A percentile compares a stretch with the other conserved stretches of the same genome.
These are phyloP conservation scores for Dendrobium chrysotoxum DNA, from an alignment of 106 monocot species.

Conservation along the genomic window DNA sequence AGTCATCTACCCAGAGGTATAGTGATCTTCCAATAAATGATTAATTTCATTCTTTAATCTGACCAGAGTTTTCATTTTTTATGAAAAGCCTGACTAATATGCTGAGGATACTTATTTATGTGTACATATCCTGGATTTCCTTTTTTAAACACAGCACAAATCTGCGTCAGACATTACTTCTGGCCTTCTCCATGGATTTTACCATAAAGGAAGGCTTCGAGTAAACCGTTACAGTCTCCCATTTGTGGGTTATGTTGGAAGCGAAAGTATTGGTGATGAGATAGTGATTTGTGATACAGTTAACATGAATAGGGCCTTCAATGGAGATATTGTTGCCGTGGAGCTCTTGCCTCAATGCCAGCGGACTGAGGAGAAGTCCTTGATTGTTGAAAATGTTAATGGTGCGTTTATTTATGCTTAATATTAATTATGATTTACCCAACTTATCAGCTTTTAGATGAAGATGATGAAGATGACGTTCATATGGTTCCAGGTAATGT, in stretches of 20 bases:
- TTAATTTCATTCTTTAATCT: no score
- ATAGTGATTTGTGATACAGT: slow-evolving; percentile 68
- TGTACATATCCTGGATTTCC: slow-evolving; percentile 1
- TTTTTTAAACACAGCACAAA: slow-evolving; percentile 64
- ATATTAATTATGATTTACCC: neutral
- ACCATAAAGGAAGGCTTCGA: slow-evolving; percentile 94
- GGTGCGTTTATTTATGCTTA: slow-evolving; percentile 34
- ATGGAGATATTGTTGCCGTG: slow-evolving; percentile 96
- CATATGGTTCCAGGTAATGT: slow-evolving; percentile 81
- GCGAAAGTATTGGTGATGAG: slow-evolving; percentile 99
- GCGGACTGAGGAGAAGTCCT: slow-evolving; percentile 60
- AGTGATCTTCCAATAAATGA: neutral
- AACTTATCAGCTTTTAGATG: slow-evolving; percentile 37
- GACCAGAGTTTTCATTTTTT: neutral
- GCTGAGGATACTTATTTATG: neutral
- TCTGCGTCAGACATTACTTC: slow-evolving; percentile 94
- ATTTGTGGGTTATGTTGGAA: slow-evolving; percentile 96
- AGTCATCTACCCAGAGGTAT: slow-evolving; percentile 75
- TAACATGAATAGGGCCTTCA: slow-evolving; percentile 97
- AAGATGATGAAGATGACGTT: slow-evolving; percentile 84
- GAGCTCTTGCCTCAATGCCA: slow-evolving; percentile 86
- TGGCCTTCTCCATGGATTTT: slow-evolving; percentile 77
- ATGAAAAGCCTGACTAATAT: neutral
- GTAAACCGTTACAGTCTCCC: slow-evolving; percentile 87
- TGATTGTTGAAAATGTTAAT: slow-evolving; percentile 53